Evolutionary conservation across 78 protist species (phyloP).

Genomic region (Bodo saltans): DNA sequence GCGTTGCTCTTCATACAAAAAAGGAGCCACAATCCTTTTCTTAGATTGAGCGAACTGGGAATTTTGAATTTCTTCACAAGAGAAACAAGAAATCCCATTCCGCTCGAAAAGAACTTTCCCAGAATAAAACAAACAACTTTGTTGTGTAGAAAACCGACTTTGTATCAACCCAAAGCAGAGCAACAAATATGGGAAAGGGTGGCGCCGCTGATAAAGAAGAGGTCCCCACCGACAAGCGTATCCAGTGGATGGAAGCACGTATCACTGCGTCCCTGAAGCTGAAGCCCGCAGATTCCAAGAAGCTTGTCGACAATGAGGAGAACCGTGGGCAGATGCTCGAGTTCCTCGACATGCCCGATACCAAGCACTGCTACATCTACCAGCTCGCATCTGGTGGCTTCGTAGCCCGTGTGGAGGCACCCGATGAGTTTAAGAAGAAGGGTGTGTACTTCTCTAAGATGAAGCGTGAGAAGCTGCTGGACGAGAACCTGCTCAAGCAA

Average conservation of each 20-base stretch:
- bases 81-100: too few relatives aligned
- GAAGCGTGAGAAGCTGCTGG: background rate
- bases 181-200: constrained; percentile 9
- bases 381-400: background rate
- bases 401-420: background rate
- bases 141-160: too few relatives aligned
- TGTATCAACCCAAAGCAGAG: too few relatives aligned
- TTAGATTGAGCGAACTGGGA: too few relatives aligned
- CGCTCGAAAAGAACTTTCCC: too few relatives aligned
- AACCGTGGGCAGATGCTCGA: background rate
- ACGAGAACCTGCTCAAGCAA: background rate
- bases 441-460: constrained; percentile 19
- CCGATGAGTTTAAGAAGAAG: constrained; percentile 13
- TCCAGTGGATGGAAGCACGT: constrained; percentile 22
- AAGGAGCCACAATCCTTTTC: too few relatives aligned
- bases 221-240: constrained; percentile 12
- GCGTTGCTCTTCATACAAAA: too few relatives aligned
- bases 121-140: too few relatives aligned
- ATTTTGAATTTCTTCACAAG: too few relatives aligned
- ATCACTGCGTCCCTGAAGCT: constrained; percentile 1
- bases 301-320: constrained; percentile 15
- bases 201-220: constrained; percentile 23
- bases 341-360: constrained; percentile 7
- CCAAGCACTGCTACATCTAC: background rate
- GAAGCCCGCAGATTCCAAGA: constrained; percentile 6